Conservation (phyloP, 2,329 filamentous ascomycete genomes). For the Colletotrichum kahawae region DNA sequence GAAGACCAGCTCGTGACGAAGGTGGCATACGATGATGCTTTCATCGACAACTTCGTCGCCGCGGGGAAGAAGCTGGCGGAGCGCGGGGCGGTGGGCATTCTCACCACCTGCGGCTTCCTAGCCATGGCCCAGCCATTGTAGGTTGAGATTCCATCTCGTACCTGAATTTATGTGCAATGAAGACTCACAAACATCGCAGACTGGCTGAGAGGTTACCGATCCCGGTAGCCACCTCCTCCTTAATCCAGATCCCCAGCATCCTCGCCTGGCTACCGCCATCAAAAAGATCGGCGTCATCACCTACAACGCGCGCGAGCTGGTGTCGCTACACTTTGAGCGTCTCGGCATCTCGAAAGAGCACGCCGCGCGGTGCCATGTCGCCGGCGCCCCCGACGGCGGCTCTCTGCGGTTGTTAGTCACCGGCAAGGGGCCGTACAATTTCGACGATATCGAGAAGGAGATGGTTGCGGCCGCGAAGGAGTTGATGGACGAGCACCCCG, state of each 20-base stretch:
- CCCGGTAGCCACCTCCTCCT: not conserved
- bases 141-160: accelerated
- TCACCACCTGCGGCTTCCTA: not conserved
- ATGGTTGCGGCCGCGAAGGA: not conserved
- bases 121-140: not conserved
- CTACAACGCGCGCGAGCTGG: not conserved
- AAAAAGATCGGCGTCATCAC: not conserved
- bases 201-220: not conserved
- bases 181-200: not conserved
- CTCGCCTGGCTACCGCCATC: not conserved
- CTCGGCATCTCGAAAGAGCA: not conserved
- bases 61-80: not conserved
- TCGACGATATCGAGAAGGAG: not conserved
- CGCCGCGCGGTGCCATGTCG: not conserved
- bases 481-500: not conserved
- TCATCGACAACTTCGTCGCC: not conserved
- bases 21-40: not conserved
- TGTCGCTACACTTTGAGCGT: not conserved
- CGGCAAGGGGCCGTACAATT: not conserved
- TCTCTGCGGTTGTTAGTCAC: not conserved
- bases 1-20: not conserved
- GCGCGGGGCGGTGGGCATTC: not conserved
- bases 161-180: not conserved
- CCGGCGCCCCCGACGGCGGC: not conserved
- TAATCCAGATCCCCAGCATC: not conserved